Evolutionary conservation across 176 grass and related monocot species (phyloP).

Genomic region (Lolium perenne): DNA sequence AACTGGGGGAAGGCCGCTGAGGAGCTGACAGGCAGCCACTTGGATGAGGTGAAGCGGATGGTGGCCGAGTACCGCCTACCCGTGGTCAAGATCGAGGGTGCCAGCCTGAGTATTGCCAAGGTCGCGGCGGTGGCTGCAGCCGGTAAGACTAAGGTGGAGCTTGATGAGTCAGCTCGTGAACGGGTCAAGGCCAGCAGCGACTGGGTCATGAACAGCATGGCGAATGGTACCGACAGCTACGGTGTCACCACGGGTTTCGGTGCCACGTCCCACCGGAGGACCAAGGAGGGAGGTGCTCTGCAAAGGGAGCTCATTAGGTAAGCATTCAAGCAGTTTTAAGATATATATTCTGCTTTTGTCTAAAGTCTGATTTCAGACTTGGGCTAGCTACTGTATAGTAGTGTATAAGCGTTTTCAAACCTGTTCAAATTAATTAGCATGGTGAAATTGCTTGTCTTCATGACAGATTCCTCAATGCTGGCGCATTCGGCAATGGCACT

Average conservation of each 20-base stretch:
- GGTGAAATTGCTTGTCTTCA: background rate
- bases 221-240: conserved; percentile 59
- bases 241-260: conserved; percentile 69
- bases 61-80: conserved; percentile 61
- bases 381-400: too few relatives aligned
- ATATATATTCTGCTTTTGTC: background rate
- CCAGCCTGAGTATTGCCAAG: conserved; percentile 59
- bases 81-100: conserved; percentile 69
- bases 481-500: background rate
- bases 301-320: conserved; percentile 68
- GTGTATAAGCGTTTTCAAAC: background rate
- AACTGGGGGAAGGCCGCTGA: conserved; percentile 62
- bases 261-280: conserved; percentile 52
- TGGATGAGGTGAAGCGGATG: conserved; percentile 93
- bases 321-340: background rate
- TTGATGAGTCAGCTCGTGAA: conserved; percentile 44
- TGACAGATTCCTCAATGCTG: background rate
- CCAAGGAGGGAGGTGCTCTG: conserved; percentile 56
- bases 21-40: conserved; percentile 71
- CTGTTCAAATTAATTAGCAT: background rate
- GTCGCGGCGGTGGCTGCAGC: conserved; percentile 44
- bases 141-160: conserved; percentile 43
- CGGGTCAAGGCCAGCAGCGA: conserved; percentile 62
- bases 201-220: conserved; percentile 70
- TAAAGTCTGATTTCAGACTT: background rate